phyloP scores from a whole-genome alignment of 1,139 yeast species.

The Protomyces inundatus region DNA sequence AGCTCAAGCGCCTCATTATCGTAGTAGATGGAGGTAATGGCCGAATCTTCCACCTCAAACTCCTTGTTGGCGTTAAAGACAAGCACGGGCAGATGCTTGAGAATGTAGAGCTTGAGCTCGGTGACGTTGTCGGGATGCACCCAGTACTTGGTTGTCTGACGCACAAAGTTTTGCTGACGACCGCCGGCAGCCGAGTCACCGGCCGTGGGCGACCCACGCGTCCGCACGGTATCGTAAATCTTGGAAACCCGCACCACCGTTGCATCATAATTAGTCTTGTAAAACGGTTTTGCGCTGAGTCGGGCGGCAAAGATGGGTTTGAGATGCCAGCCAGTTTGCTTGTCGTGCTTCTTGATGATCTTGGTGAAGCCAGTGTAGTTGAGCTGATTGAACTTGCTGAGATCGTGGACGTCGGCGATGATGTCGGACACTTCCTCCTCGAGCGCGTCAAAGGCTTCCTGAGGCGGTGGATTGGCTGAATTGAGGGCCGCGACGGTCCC shows the following conservation, averaged over 20 bases:
- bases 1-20: constrained; percentile 85
- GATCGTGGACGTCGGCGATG: constrained; percentile 94
- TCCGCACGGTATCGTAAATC: constrained; percentile 85
- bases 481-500: constrained; percentile 49
- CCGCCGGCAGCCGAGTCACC: constrained; percentile 98
- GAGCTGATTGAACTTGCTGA: constrained; percentile 84
- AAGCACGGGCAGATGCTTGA: constrained; percentile 91
- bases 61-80: constrained; percentile 96
- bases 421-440: constrained; percentile 89
- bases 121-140: constrained; percentile 98
- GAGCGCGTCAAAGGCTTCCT: constrained; percentile 81
- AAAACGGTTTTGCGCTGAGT: constrained; percentile 87
- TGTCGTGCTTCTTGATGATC: constrained; percentile 93
- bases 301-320: constrained; percentile 91
- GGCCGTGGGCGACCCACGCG: constrained; percentile 87
- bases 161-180: constrained; percentile 90
- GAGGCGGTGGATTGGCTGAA: constrained; percentile 41
- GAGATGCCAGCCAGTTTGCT: constrained; percentile 72
- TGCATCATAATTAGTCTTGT: constrained; percentile 86
- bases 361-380: constrained; percentile 90
- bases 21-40: constrained; percentile 91
- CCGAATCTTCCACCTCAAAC: constrained; percentile 88
- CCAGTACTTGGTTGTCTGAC: constrained; percentile 98
- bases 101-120: constrained; percentile 84
- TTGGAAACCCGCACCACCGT: constrained; percentile 84